Evolutionary conservation across 2,329 filamentous ascomycete genomes (phyloP).

Genomic region (Apiospora koreana): DNA sequence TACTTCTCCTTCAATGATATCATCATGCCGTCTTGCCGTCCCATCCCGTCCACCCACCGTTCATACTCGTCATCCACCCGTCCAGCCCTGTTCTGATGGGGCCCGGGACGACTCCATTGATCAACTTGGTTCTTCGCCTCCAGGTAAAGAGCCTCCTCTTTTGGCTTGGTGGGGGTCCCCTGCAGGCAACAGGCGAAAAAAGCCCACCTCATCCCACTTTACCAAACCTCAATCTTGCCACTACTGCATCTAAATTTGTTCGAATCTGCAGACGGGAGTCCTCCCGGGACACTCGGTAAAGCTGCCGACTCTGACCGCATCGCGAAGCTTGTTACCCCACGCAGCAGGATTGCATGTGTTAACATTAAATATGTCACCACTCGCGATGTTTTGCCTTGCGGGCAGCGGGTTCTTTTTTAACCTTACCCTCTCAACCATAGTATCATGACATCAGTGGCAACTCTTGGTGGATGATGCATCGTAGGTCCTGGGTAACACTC

Average conservation of each 20-base stretch:
- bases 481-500: not conserved
- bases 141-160: not conserved
- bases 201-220: not conserved
- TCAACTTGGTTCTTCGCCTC: not conserved
- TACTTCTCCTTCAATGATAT: not conserved
- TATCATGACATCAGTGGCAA: not conserved
- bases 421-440: not conserved
- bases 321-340: not conserved
- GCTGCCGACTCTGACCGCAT: not conserved
- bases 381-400: not conserved
- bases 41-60: not conserved
- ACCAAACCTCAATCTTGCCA: not conserved
- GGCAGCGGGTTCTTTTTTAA: not conserved
- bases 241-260: not conserved
- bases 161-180: not conserved
- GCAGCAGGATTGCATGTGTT: not conserved
- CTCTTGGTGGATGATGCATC: not conserved
- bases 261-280: not conserved
- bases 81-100: constrained; percentile 6
- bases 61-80: not conserved
- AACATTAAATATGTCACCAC: not conserved
- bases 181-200: not conserved
- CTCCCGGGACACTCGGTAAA: not conserved
- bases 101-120: not conserved
- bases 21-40: constrained; percentile 4